Base-by-base conservation (phyloP, 163 green algal genomes). In the Chlamydomonas reinhardtii region DNA sequence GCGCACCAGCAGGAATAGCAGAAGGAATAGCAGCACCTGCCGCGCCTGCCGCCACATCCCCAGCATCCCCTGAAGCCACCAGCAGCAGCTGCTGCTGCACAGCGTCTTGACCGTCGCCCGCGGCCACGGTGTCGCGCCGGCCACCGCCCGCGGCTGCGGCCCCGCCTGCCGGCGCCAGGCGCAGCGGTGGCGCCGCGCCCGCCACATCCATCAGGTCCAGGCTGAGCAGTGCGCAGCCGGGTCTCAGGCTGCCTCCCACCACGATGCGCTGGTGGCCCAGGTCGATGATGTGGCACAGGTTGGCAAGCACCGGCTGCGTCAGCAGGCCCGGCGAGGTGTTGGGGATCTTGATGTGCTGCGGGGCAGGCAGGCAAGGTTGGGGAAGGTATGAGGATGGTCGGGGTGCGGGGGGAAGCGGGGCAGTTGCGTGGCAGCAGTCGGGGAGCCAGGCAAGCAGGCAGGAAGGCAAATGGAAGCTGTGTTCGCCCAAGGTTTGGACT, bases 311-410 rank as follows among this genome's bases (percentile, higher is more conserved):
- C 11, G 76, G 76, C 14, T 9, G 27, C 6, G 52, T 31, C 35
- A 83, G 76, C 22, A 20, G 16, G 22, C 61, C 27, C 12, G 76
- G 61, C 2, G 22, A 34, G 25, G 76, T 74, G 76, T 83, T 62
- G 24, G 76, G 76, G 22, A 83, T 83, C 64, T 83, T 83, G 59
- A 83, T 74, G 62, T 74, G 73, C 74, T 82, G 74, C 34, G 74
- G 34, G 32, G 1, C 19, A n/a, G n/a, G n/a, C n/a, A n/a, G n/a
- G 22, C 2, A 16, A 37, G 72, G 72, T 8, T 29, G 54, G 43
- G 72, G 43, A 12, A 65, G 72, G 43, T 25, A 76, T 4, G 35
- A 22, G 22, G 25, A 59, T 59, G 70, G 35, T 2, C 11, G 70
- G 20, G 22, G n/a, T n/a, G n/a, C n/a, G n/a, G n/a, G n/a, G n/a